These are phyloP conservation scores for Xylaria venustula DNA, from an alignment of 495 filamentous ascomycete species.

Conservation along the genomic window DNA sequence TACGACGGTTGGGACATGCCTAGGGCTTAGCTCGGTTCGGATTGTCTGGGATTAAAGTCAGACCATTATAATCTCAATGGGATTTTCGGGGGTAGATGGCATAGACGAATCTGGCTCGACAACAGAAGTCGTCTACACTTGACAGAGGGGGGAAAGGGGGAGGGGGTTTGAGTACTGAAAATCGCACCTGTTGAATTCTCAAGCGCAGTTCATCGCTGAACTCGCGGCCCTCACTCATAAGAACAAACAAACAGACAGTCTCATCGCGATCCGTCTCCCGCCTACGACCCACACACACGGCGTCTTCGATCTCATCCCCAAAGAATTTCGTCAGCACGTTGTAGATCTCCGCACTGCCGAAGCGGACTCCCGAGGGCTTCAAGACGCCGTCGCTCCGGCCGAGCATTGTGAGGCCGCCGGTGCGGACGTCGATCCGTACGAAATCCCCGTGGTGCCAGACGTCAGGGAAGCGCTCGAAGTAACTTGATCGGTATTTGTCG, in stretches of 20 bases:
- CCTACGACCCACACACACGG: slow-evolving; percentile 77
- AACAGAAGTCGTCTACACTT: neutral
- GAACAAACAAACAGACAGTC: slow-evolving; percentile 81
- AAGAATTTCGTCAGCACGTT: slow-evolving; percentile 84
- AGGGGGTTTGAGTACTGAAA: too few species aligned
- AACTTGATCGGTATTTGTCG: slow-evolving; percentile 73
- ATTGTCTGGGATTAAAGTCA: slow-evolving; percentile 38
- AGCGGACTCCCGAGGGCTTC: slow-evolving; percentile 75
- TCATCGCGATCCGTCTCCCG: slow-evolving; percentile 75
- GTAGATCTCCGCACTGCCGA: slow-evolving; percentile 86
- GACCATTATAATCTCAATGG: too few species aligned
- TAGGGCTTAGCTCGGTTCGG: slow-evolving; percentile 72
- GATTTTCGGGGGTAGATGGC: too few species aligned
- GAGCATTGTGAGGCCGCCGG: slow-evolving; percentile 76
- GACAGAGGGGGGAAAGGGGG: neutral
- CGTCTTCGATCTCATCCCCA: slow-evolving; percentile 72
- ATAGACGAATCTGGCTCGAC: neutral
- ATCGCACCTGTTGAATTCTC: slow-evolving; percentile 52
- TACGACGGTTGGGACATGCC: slow-evolving; percentile 82
- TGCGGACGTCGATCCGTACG: slow-evolving; percentile 69
- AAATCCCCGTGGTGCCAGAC: slow-evolving; percentile 98
- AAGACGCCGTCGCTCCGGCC: slow-evolving; percentile 76
- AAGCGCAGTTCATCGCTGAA: slow-evolving; percentile 54
- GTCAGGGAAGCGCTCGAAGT: slow-evolving; percentile 76
- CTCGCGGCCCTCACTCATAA: slow-evolving; percentile 56